Evolutionary conservation across 495 filamentous ascomycete species (phyloP).

Genomic region (Coniosporium apollinis): DNA sequence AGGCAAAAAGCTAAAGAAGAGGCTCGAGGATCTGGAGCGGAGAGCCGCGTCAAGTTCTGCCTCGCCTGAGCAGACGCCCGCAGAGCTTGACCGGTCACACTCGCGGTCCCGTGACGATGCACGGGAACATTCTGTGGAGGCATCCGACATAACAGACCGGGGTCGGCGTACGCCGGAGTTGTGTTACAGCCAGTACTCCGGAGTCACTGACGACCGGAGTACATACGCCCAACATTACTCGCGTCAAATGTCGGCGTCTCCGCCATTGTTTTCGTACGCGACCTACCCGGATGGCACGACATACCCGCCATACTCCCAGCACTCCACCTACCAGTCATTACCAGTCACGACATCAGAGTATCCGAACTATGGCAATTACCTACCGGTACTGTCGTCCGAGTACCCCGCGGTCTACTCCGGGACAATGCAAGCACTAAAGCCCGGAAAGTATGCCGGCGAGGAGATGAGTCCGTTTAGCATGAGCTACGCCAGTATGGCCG

Average conservation of each 20-base stretch:
- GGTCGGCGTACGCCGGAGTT: no score
- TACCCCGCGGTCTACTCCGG: no score
- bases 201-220: conserved; percentile 29
- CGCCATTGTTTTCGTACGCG: conserved; percentile 58
- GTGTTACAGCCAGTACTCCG: no score
- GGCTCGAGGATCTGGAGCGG: conserved; percentile 89
- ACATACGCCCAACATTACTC: conserved; percentile 57
- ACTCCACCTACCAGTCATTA: conserved; percentile 49
- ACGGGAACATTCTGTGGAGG: no score
- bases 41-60: conserved; percentile 69
- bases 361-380: conserved; percentile 42
- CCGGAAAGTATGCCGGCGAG: conserved; percentile 40
- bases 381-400: no score
- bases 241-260: conserved; percentile 48
- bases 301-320: conserved; percentile 43
- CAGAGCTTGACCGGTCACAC: conserved; percentile 32
- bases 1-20: conserved; percentile 99
- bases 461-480: conserved; percentile 62
- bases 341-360: conserved; percentile 39
- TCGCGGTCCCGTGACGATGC: conserved; percentile 33
- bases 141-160: conserved; percentile 4
- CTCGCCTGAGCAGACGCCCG: conserved; percentile 46
- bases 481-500: conserved; percentile 57
- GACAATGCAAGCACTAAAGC: conserved; percentile 49
- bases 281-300: conserved; percentile 50